These are phyloP conservation scores for Fraxinus albicans DNA, from an alignment of 305 asterid species.

Conservation along the genomic window DNA sequence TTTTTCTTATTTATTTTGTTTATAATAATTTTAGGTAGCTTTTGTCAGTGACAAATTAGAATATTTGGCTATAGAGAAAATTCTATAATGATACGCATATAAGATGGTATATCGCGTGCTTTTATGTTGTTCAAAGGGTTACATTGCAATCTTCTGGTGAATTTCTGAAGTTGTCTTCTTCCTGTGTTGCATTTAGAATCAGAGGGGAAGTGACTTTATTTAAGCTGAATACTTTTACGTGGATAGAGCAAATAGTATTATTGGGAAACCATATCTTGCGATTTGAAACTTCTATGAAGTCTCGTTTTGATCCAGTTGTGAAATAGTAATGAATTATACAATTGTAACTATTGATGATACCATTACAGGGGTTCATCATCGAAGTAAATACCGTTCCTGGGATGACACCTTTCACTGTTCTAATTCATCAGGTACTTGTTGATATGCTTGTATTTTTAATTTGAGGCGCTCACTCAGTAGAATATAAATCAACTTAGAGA, in stretches of 20 bases:
- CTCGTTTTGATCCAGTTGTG: neutral
- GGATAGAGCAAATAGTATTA: neutral
- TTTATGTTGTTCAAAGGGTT: neutral
- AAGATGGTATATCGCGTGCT: neutral
- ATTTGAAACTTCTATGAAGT: neutral
- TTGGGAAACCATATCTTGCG: neutral
- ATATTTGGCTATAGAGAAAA: neutral
- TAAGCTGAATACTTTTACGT: neutral
- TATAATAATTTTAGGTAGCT: neutral
- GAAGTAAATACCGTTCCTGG: constrained; percentile 91
- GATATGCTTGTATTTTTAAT: neutral
- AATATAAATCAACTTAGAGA: neutral
- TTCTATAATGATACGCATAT: neutral
- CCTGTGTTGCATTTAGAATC: neutral
- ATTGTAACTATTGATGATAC: no score
- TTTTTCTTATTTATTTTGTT: neutral
- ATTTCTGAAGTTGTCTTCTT: neutral
- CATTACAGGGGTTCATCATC: constrained; percentile 64
- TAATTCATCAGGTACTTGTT: constrained; percentile 74
- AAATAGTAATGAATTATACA: neutral
- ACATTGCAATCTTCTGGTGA: neutral
- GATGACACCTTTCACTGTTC: constrained; percentile 91
- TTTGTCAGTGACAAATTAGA: neutral
- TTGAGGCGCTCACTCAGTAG: neutral
- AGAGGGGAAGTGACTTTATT: neutral